Evolutionary conservation across 2,329 filamentous ascomycete species (phyloP).

Genomic region (Zopfia rhizophila): DNA sequence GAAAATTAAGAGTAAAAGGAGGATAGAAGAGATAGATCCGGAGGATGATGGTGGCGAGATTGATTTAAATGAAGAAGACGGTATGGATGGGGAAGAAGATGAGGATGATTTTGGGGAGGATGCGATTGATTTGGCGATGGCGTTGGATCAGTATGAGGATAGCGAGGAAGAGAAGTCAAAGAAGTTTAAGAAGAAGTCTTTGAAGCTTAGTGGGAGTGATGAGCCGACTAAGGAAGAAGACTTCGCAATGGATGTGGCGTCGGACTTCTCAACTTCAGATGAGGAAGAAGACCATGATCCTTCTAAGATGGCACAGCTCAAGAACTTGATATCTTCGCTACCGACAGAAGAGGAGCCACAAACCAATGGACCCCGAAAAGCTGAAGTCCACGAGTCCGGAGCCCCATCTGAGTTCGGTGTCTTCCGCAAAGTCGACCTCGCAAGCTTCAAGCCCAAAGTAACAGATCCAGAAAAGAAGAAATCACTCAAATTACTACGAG

Average conservation of each 20-base stretch:
- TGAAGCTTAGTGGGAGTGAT: constrained; percentile 59
- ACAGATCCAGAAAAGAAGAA: constrained; percentile 81
- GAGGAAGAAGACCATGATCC: constrained; percentile 58
- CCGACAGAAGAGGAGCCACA: constrained; percentile 52
- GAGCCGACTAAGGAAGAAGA: constrained; percentile 62
- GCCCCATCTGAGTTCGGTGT: constrained; percentile 70
- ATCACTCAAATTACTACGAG: constrained; percentile 78
- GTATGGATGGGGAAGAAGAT: constrained; percentile 61
- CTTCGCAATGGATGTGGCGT: constrained; percentile 58
- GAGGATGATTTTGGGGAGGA: constrained; percentile 73
- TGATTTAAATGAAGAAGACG: constrained; percentile 61
- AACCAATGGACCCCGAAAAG: constrained; percentile 44
- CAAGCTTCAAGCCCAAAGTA: constrained; percentile 77
- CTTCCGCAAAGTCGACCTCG: constrained; percentile 76
- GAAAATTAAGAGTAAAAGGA: constrained; percentile 52
- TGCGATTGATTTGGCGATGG: constrained; percentile 70
- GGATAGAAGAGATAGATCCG: constrained; percentile 33
- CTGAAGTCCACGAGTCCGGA: constrained; percentile 66
- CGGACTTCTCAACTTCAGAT: constrained; percentile 60
- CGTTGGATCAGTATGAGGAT: constrained; percentile 63
- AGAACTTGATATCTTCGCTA: constrained; percentile 75
- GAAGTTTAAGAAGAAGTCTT: constrained; percentile 37
- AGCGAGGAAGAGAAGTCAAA: constrained; percentile 43
- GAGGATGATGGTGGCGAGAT: constrained; percentile 49
- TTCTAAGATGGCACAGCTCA: constrained; percentile 70